Percentiles rank a stretch among this genome's conserved stretches.
phyloP scores from a whole-genome alignment of 148 eudicot species.

The Nepenthes mirabilis region DNA sequence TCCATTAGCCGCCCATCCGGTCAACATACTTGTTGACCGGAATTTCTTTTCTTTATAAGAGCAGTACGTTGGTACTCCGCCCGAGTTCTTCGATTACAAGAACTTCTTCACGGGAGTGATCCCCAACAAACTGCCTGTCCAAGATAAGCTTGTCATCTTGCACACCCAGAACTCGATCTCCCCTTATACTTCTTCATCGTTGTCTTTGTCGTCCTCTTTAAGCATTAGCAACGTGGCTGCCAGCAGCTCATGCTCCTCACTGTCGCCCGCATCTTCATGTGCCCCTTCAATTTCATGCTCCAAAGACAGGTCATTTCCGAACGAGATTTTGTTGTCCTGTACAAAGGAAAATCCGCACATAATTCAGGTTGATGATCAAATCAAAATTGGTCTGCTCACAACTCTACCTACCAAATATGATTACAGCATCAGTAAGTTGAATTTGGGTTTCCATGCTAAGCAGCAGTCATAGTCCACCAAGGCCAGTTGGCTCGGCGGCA shows the following conservation, averaged over 20 bases:
- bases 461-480: conserved; percentile 16
- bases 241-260: conserved; percentile 17
- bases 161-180: conserved; percentile 17
- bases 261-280: conserved; percentile 33
- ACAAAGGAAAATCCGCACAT: conserved; percentile 42
- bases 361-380: conserved; percentile 13
- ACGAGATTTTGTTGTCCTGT: conserved; percentile 40
- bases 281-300: conserved; percentile 17
- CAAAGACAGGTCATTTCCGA: conserved; percentile 38
- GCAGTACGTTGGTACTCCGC: too few species aligned
- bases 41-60: too few species aligned
- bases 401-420: conserved; percentile 3
- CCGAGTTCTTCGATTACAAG: too few species aligned
- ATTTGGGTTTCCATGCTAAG: neutral
- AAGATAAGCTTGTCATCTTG: conserved; percentile 67
- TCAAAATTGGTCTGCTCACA: conserved; percentile 1
- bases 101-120: too few species aligned
- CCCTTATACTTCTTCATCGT: conserved; percentile 17
- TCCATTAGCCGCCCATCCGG: too few species aligned
- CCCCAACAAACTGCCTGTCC: conserved; percentile 11
- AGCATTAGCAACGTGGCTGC: conserved; percentile 9
- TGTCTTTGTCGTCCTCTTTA: conserved; percentile 25
- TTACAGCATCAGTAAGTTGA: conserved; percentile 10
- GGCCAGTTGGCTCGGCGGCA: conserved; percentile 9
- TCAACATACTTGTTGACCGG: too few species aligned